Percentiles rank a stretch among this genome's conserved stretches.
These are phyloP conservation scores for Phytophthora boehmeriae DNA, from an alignment of 352 stramenopile species.

Conservation along the genomic window DNA sequence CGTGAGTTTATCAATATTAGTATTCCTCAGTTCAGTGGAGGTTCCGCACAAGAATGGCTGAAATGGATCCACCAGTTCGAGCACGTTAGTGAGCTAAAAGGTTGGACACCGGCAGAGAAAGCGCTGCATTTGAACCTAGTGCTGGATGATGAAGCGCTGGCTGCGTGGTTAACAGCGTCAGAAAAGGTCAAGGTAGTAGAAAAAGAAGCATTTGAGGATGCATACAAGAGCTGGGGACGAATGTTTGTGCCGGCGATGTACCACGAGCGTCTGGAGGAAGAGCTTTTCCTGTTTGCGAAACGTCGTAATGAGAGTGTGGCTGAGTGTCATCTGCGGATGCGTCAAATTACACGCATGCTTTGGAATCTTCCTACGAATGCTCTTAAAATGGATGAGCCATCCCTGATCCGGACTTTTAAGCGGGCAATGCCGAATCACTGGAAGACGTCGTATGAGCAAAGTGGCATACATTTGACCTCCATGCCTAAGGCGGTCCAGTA, in stretches of 20 bases:
- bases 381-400: background rate
- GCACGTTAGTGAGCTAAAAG: no score
- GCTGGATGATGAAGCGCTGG: no score
- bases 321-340: background rate
- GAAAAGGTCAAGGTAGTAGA: no score
- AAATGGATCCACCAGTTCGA: no score
- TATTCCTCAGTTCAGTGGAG: no score
- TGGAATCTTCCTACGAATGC: background rate
- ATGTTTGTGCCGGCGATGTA: background rate
- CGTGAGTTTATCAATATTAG: no score
- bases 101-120: no score
- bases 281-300: constrained; percentile 6
- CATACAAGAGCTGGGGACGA: no score
- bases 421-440: constrained; percentile 1
- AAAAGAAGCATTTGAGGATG: no score
- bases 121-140: no score
- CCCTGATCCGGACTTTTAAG: constrained; percentile 14
- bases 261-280: constrained; percentile 4
- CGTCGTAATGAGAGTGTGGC: constrained; percentile 3
- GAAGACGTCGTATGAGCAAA: constrained; percentile 2
- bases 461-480: background rate
- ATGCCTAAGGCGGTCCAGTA: constrained; percentile 3
- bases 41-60: no score
- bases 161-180: no score
- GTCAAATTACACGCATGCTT: constrained; percentile 1